Evolutionary conservation across 139 green algal species (phyloP).

Genomic region (Chlorella sorokiniana): DNA sequence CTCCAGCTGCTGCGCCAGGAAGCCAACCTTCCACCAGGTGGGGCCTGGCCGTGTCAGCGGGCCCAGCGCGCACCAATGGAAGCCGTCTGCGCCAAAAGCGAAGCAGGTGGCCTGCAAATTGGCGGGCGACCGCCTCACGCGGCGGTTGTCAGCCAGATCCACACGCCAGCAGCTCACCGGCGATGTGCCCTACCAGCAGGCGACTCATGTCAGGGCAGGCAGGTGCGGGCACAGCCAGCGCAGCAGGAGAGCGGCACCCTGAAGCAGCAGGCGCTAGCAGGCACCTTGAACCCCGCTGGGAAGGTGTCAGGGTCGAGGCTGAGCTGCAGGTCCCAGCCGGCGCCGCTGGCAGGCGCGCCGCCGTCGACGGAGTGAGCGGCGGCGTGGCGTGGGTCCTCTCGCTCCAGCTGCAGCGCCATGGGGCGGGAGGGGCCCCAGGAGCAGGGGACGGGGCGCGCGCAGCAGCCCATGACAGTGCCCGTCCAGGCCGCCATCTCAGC

Average conservation of each 20-base stretch:
- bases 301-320: neutral
- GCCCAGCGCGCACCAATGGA: conserved; percentile 18
- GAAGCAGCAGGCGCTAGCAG: neutral
- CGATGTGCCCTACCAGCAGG: too few species aligned
- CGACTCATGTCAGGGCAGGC: too few species aligned
- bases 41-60: conserved; percentile 1
- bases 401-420: conserved; percentile 14
- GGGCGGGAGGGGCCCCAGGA: neutral
- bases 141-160: too few species aligned
- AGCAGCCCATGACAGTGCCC: conserved; percentile 8
- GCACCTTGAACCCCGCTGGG: neutral
- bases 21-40: conserved; percentile 31
- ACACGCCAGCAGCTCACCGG: too few species aligned
- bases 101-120: conserved; percentile 9
- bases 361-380: neutral
- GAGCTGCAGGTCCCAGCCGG: conserved; percentile 23
- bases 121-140: neutral
- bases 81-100: conserved; percentile 10
- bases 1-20: conserved; percentile 18
- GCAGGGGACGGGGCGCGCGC: conserved; percentile 1
- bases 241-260: too few species aligned
- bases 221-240: too few species aligned
- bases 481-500: neutral
- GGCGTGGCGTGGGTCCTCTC: neutral
- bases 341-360: neutral